These are phyloP conservation scores for Chalciporus chontae DNA, from an alignment of 768 basidiomycete species.

Conservation along the genomic window DNA sequence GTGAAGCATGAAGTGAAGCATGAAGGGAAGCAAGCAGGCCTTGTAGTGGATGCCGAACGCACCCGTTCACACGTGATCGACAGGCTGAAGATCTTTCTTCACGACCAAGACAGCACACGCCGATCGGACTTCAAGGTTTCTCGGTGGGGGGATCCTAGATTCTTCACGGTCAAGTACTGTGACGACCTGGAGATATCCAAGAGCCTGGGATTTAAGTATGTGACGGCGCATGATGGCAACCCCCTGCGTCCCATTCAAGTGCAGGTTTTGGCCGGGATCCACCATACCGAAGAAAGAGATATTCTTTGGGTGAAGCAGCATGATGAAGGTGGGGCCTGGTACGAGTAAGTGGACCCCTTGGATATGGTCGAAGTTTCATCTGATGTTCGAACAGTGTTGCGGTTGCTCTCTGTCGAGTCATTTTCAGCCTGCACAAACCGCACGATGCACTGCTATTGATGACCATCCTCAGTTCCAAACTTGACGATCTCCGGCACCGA, in stretches of 20 bases:
- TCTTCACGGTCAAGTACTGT: constrained; percentile 64
- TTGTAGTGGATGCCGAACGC: constrained; percentile 38
- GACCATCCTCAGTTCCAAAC: constrained; percentile 85
- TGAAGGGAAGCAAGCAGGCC: constrained; percentile 44
- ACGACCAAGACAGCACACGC: constrained; percentile 67
- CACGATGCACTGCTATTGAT: constrained; percentile 85
- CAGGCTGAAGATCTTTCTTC: constrained; percentile 79
- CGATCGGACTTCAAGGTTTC: constrained; percentile 50
- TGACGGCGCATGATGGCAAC: neutral
- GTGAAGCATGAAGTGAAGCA: no score
- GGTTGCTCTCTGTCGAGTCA: constrained; percentile 66
- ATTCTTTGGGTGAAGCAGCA: constrained; percentile 64
- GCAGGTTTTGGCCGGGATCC: constrained; percentile 66
- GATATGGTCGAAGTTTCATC: neutral
- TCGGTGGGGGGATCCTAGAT: constrained; percentile 54
- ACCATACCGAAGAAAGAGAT: constrained; percentile 42
- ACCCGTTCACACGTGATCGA: constrained; percentile 65
- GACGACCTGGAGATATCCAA: constrained; percentile 58
- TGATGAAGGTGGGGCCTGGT: constrained; percentile 47
- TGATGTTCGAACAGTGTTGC: constrained; percentile 56
- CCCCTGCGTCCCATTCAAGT: constrained; percentile 38
- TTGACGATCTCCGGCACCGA: constrained; percentile 71
- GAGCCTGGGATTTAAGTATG: constrained; percentile 47
- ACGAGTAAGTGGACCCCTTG: constrained; percentile 73
- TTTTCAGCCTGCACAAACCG: constrained; percentile 70